Evolutionary conservation across 805 yeast species (phyloP).

Genomic region (Ogataea trehaloabstinens): DNA sequence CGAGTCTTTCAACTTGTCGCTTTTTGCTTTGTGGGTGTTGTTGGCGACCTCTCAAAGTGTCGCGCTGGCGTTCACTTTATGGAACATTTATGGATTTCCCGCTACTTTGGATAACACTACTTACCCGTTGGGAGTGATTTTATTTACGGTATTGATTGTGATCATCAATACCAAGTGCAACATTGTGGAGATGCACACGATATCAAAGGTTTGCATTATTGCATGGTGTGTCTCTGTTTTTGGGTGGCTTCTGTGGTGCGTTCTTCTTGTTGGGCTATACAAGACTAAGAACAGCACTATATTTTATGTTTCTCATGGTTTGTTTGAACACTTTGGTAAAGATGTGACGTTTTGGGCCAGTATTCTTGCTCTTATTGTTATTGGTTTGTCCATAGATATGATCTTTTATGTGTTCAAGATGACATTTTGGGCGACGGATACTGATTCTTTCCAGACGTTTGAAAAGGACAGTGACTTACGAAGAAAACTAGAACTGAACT

Average conservation of each 20-base stretch:
- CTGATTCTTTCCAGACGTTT: conserved; percentile 72
- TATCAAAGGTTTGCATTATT: conserved; percentile 65
- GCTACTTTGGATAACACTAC: conserved; percentile 72
- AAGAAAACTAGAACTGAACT: conserved; percentile 65
- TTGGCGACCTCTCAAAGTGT: conserved; percentile 73
- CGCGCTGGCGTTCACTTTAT: conserved; percentile 63
- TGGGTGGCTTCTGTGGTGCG: conserved; percentile 87
- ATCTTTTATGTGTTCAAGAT: conserved; percentile 55
- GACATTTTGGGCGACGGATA: conserved; percentile 64
- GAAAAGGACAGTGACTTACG: conserved; percentile 71
- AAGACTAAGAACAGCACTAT: conserved; percentile 50
- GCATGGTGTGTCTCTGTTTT: conserved; percentile 69
- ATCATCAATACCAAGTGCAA: conserved; percentile 78
- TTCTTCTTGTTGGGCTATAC: conserved; percentile 70
- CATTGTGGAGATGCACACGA: conserved; percentile 74
- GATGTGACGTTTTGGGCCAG: conserved; percentile 90
- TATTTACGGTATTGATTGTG: conserved; percentile 69
- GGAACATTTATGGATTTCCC: conserved; percentile 67
- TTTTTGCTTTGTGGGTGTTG: conserved; percentile 77
- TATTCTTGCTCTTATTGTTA: conserved; percentile 49
- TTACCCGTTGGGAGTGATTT: conserved; percentile 76
- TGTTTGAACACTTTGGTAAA: conserved; percentile 68
- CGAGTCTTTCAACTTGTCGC: conserved; percentile 65
- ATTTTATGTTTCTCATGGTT: conserved; percentile 69
- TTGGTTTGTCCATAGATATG: conserved; percentile 68